Evolutionary conservation across 1,284 basidiomycete species (phyloP).

Genomic region (Trichosporon asahii): DNA sequence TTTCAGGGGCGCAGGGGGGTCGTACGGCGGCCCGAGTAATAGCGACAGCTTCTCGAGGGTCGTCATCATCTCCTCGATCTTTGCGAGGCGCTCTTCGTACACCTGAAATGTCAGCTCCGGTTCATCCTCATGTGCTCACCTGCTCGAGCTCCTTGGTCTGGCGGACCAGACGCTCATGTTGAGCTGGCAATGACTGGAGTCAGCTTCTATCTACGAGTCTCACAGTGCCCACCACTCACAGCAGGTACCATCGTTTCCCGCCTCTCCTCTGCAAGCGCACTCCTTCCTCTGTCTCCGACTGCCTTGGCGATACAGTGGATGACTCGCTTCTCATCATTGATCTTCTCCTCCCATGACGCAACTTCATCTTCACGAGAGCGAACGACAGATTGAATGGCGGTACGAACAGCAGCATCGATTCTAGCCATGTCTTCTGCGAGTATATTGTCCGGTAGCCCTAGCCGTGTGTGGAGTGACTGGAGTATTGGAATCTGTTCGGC

Average conservation of each 20-base stretch:
- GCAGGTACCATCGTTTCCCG: constrained; percentile 26
- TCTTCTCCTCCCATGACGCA: constrained; percentile 40
- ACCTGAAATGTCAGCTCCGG: constrained; percentile 22
- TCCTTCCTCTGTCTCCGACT: constrained; percentile 39
- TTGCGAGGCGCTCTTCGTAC: constrained; percentile 38
- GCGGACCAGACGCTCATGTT: constrained; percentile 34
- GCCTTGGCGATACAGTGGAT: constrained; percentile 36
- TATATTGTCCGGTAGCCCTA: constrained; percentile 37
- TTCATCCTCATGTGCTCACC: constrained; percentile 21
- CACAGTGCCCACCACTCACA: neutral
- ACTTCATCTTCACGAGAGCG: constrained; percentile 45
- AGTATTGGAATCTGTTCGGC: constrained; percentile 46
- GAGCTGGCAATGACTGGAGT: constrained; percentile 35
- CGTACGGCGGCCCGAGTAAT: constrained; percentile 45
- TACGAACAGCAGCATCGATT: constrained; percentile 44
- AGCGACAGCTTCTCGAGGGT: constrained; percentile 31
- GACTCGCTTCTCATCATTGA: constrained; percentile 32
- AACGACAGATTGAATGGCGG: constrained; percentile 41
- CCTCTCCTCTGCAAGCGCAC: constrained; percentile 29
- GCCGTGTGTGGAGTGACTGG: constrained; percentile 39
- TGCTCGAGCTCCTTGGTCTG: constrained; percentile 38
- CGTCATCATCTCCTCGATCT: constrained; percentile 31
- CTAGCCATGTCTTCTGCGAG: constrained; percentile 38
- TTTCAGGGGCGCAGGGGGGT: constrained; percentile 35
- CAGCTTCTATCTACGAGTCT: neutral